These are phyloP conservation scores for Microsporum ferrugineum DNA, from an alignment of 2,329 filamentous ascomycete genomes.

Conservation along the genomic window DNA sequence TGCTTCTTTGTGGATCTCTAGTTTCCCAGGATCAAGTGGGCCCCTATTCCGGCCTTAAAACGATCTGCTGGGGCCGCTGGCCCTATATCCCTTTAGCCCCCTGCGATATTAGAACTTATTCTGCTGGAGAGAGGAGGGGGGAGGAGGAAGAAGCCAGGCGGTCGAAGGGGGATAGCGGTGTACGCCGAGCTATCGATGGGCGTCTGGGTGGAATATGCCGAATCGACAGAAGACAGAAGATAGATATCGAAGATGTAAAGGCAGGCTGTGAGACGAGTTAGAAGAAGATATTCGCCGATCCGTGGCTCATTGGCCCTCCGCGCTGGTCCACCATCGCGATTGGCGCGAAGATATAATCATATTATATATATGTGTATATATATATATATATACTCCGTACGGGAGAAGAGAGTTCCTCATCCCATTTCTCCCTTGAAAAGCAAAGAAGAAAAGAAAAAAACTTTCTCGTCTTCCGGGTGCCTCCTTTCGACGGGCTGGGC, in stretches of 20 bases:
- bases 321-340: slow-evolving; percentile 1
- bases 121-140: neutral
- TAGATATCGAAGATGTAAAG: neutral
- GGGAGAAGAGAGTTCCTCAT: neutral
- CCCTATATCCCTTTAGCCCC: neutral
- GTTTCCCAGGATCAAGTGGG: neutral
- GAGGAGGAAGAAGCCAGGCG: neutral
- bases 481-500: neutral
- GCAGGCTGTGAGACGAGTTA: neutral
- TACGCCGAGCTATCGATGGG: too few relatives aligned
- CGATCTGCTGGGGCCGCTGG: neutral
- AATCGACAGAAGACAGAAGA: too few relatives aligned
- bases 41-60: slow-evolving; percentile 1
- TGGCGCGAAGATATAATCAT: neutral
- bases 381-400: neutral
- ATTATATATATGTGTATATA: too few relatives aligned
- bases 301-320: slow-evolving; percentile 1
- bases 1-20: slow-evolving; percentile 3
- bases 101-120: neutral
- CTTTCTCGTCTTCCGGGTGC: neutral
- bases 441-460: neutral
- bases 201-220: too few relatives aligned
- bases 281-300: slow-evolving; percentile 1
- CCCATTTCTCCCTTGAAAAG: neutral
- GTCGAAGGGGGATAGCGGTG: too few relatives aligned